phyloP scores from a whole-genome alignment of 1,284 basidiomycete species.

The Erythrobasidium hasegawianum region DNA sequence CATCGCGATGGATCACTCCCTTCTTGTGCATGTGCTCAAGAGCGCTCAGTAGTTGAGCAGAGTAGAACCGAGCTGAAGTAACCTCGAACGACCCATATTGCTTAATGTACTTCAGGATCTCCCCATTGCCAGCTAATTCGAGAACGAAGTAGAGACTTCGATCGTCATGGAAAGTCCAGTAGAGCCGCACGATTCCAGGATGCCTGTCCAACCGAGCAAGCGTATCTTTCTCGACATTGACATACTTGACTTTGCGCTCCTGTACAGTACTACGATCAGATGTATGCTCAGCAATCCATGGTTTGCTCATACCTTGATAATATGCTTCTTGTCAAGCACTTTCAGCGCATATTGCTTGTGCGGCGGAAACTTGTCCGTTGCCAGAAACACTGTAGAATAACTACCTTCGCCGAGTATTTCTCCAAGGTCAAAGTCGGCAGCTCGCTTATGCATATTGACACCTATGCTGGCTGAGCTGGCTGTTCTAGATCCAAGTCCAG shows the following conservation, averaged over 20 bases:
- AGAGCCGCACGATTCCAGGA: slow-evolving; percentile 45
- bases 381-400: slow-evolving; percentile 44
- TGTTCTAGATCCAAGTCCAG: slow-evolving; percentile 23
- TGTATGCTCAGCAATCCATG: background rate
- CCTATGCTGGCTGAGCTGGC: slow-evolving; percentile 18
- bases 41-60: slow-evolving; percentile 81
- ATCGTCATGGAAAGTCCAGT: slow-evolving; percentile 45
- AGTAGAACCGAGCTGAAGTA: slow-evolving; percentile 70
- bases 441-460: slow-evolving; percentile 36
- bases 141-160: slow-evolving; percentile 65
- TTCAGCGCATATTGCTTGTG: slow-evolving; percentile 69
- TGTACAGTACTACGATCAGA: slow-evolving; percentile 51
- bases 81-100: slow-evolving; percentile 69
- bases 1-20: slow-evolving; percentile 82
- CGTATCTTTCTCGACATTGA: slow-evolving; percentile 63
- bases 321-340: slow-evolving; percentile 68
- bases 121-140: slow-evolving; percentile 83
- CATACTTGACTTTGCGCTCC: slow-evolving; percentile 63
- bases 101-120: slow-evolving; percentile 74
- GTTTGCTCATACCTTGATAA: slow-evolving; percentile 49
- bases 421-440: slow-evolving; percentile 66
- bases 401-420: slow-evolving; percentile 65
- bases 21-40: slow-evolving; percentile 82
- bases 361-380: slow-evolving; percentile 56
- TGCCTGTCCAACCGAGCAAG: slow-evolving; percentile 53